Evolutionary conservation across 257 asterid genomes (phyloP).

Genomic region (Solanum virginianum): DNA sequence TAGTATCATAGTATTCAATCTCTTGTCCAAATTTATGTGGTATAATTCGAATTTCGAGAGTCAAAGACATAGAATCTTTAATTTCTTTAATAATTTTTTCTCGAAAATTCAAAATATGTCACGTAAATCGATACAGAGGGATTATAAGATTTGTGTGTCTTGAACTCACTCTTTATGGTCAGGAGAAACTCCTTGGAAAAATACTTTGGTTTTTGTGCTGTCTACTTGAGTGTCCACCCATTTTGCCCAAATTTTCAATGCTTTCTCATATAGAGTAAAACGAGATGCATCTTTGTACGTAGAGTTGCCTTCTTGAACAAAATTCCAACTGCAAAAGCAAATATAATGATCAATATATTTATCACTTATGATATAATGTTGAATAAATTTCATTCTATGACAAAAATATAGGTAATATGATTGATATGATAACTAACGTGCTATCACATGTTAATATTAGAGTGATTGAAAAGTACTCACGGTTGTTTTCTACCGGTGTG

Average conservation of each 20-base stretch:
- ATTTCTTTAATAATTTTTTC: too few species aligned
- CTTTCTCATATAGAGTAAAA: constrained; percentile 6
- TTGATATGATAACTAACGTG: neutral
- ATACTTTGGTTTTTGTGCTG: neutral
- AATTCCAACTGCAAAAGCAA: constrained; percentile 12
- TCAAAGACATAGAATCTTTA: too few species aligned
- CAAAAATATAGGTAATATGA: neutral
- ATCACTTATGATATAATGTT: neutral
- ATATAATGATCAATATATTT: neutral
- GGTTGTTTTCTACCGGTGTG: constrained; percentile 19
- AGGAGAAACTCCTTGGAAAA: constrained; percentile 24
- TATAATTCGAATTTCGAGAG: too few species aligned
- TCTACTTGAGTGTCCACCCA: constrained; percentile 15
- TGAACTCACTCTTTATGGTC: constrained; percentile 7
- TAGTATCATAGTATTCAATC: too few species aligned
- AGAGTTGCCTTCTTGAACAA: neutral
- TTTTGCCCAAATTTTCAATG: constrained; percentile 14
- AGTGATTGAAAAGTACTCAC: neutral
- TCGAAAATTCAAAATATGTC: neutral
- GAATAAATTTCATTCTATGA: neutral
- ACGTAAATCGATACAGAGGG: neutral
- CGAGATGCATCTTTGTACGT: constrained; percentile 9
- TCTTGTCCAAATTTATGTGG: too few species aligned
- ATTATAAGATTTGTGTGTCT: neutral
- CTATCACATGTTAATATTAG: neutral